Evolutionary conservation across 75 land plant species (phyloP).

Genomic region (Selaginella tamariscina): DNA sequence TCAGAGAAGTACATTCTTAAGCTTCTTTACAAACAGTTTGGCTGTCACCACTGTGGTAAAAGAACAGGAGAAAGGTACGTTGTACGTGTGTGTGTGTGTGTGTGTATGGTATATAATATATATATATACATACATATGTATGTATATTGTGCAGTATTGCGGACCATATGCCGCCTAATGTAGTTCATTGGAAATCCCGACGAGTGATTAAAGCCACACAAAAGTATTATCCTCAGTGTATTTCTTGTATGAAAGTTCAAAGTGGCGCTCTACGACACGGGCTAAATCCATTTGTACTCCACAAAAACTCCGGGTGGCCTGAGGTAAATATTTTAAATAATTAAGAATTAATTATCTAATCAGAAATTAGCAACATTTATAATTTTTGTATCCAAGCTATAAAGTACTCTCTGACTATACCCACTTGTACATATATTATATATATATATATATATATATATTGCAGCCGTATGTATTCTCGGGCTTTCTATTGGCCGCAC

Average conservation of each 20-base stretch:
- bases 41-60: not conserved
- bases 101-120: too few species aligned
- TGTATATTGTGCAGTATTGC: too few species aligned
- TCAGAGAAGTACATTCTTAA: not conserved
- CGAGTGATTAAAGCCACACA: not conserved
- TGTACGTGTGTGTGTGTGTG: too few species aligned
- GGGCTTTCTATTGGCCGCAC: not conserved
- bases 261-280: not conserved
- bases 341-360: too few species aligned
- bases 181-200: not conserved
- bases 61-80: not conserved
- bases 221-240: not conserved
- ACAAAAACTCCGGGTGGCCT: not conserved
- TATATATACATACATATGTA: too few species aligned
- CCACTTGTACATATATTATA: too few species aligned
- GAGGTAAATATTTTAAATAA: too few species aligned
- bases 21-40: not conserved
- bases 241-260: not conserved
- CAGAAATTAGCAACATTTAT: too few species aligned
- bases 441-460: too few species aligned
- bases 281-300: not conserved
- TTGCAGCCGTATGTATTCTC: not conserved
- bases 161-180: not conserved
- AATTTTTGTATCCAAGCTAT: too few species aligned
- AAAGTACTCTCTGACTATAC: too few species aligned